Base-by-base conservation (phyloP, 768 basidiomycete species). In the Rhodosporidiobolus sp. region DNA sequence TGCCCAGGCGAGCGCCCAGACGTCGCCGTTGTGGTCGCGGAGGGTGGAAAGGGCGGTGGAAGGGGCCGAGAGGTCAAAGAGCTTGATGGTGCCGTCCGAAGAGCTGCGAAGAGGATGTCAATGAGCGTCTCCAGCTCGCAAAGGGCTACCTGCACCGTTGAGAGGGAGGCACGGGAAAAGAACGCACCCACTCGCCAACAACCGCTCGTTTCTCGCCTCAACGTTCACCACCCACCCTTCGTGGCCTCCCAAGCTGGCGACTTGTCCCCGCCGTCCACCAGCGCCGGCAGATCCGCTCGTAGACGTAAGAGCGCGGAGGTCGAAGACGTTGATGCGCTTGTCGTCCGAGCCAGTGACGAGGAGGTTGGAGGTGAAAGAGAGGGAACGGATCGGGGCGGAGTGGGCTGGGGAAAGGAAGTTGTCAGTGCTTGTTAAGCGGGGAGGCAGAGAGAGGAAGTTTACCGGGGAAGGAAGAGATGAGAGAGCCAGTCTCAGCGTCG, bases 301-400 rank as follows among this genome's bases (percentile, higher is more conserved):
- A 0, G 61, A 26, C 3, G 75, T 58, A 4, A 76, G 43, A 0
- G 75, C 71, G 34, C 76, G 76, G 1, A 77, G 63, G 55, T 77
- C 76, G n/a, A 74, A 77, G 22, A 77, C 70, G 64, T 72, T 72
- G 65, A 77, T 64, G 49, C 70, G 73, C 62, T 69, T 70, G 67
- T 77, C 76, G 68, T 77, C 76, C 8, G 73, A 74, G 5, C 58
- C 76, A 14, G 76, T 77, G 45, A 75, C 58, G 56, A 77, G 70
- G 49, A 77, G 70, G 38, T 54, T 60, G 20, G 73, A 74, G 54
- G 76, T 74, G 64, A 77, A 77, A 22, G 73, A 38, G 45, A 74
- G 26, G 34, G 73, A 69, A 11, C 76, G 73, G 53, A 77, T 75
- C 22, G 76, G 73, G 10, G 70, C 62, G 1, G 76, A 69, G 63